Evolutionary conservation across 2,329 filamentous ascomycete genomes (phyloP).

Genomic region (Botrytis fabae): DNA sequence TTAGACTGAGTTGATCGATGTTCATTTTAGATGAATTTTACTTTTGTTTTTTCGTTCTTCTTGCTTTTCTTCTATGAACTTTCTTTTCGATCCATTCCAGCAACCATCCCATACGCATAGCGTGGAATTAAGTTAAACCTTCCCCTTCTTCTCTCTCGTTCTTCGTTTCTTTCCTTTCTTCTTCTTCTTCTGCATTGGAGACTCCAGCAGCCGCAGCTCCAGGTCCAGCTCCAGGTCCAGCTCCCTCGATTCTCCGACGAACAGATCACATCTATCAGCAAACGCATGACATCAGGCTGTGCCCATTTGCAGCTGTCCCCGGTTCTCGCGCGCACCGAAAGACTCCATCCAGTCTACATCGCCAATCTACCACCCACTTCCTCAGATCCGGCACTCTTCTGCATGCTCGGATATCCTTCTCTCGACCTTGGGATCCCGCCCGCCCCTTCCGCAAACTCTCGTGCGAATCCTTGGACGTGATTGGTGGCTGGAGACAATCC

Average conservation of each 20-base stretch:
- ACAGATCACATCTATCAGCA: neutral
- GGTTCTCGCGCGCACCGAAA: neutral
- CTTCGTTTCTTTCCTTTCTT: neutral
- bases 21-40: neutral
- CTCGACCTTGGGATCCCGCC: neutral
- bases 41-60: neutral
- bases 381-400: neutral
- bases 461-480: neutral
- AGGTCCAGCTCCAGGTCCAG: too few species aligned
- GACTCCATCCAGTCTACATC: neutral
- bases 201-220: neutral
- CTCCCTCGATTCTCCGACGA: neutral
- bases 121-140: neutral
- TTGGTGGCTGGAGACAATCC: neutral
- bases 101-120: neutral
- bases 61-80: neutral
- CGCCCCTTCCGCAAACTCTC: conserved; percentile 4
- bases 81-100: neutral
- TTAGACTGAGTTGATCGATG: neutral
- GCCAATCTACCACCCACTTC: neutral
- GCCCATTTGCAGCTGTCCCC: too few species aligned
- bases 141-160: neutral
- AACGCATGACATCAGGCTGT: neutral
- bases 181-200: too few species aligned
- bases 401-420: conserved; percentile 1